Percentiles rank a stretch among this genome's conserved stretches.
Evolutionary conservation across 805 yeast genomes (phyloP).

Genomic region (Saccharomyces eubayanus): DNA sequence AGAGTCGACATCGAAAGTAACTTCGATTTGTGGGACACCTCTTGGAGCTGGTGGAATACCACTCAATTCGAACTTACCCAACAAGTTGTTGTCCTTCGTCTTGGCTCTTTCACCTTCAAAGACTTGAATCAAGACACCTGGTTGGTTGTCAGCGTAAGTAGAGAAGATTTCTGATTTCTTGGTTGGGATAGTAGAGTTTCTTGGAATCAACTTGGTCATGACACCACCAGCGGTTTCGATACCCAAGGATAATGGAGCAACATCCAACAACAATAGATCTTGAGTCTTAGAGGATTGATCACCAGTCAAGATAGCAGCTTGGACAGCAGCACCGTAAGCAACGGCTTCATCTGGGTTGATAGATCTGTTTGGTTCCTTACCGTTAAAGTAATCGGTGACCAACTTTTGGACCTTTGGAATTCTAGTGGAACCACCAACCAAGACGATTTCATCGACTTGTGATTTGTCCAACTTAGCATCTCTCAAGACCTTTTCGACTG

Average conservation of each 20-base stretch:
- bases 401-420: slow-evolving; percentile 94
- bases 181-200: slow-evolving; percentile 95
- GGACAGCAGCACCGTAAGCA: slow-evolving; percentile 97
- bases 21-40: slow-evolving; percentile 96
- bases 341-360: slow-evolving; percentile 98
- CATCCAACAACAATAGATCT: slow-evolving; percentile 89
- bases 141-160: slow-evolving; percentile 95
- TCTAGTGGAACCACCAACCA: slow-evolving; percentile 97
- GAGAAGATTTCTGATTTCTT: slow-evolving; percentile 95
- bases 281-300: slow-evolving; percentile 93
- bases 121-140: slow-evolving; percentile 95
- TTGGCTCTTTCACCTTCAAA: slow-evolving; percentile 95
- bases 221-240: slow-evolving; percentile 99
- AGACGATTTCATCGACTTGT: slow-evolving; percentile 81
- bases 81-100: slow-evolving; percentile 88
- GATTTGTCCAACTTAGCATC: slow-evolving; percentile 89
- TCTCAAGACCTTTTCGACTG: slow-evolving; percentile 88
- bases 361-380: slow-evolving; percentile 93
- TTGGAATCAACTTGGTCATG: slow-evolving; percentile 94
- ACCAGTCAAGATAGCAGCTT: slow-evolving; percentile 92
- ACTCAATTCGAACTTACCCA: slow-evolving; percentile 89
- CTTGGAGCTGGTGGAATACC: slow-evolving; percentile 97
- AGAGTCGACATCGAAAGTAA: slow-evolving; percentile 89
- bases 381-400: slow-evolving; percentile 92
- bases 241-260: slow-evolving; percentile 94